Percentiles rank a stretch among this genome's conserved stretches.
These are phyloP conservation scores for Avena sativa DNA, from an alignment of 176 grass and related monocot genomes.

Conservation along the genomic window DNA sequence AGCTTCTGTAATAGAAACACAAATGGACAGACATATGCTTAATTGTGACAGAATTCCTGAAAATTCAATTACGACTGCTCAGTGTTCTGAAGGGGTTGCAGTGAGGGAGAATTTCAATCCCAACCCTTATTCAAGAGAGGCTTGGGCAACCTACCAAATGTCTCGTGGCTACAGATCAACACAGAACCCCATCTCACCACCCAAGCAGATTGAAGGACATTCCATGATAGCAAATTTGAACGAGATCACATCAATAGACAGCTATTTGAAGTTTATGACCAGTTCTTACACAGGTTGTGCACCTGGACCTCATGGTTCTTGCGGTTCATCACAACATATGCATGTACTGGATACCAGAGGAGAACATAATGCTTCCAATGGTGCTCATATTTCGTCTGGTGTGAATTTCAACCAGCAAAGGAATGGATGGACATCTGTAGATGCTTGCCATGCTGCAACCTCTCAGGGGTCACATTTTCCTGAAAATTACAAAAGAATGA, in stretches of 20 bases:
- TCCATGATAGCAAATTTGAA: constrained; percentile 24
- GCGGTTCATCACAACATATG: neutral
- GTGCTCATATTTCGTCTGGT: constrained; percentile 31
- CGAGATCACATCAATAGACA: constrained; percentile 38
- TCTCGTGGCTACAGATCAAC: constrained; percentile 24
- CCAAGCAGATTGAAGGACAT: constrained; percentile 44
- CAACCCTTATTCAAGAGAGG: constrained; percentile 28
- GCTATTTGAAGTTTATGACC: constrained; percentile 23
- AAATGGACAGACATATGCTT: constrained; percentile 40
- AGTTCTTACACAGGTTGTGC: neutral
- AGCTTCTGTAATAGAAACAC: constrained; percentile 35
- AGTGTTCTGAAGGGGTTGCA: constrained; percentile 34
- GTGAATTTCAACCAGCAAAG: constrained; percentile 25
- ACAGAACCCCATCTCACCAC: constrained; percentile 40
- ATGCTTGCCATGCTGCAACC: constrained; percentile 2
- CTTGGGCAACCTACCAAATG: constrained; percentile 35
- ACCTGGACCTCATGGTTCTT: neutral
- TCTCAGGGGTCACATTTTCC: constrained; percentile 33
- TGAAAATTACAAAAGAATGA: constrained; percentile 57
- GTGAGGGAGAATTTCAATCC: constrained; percentile 33
- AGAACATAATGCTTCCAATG: constrained; percentile 45
- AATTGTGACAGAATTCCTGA: constrained; percentile 41
- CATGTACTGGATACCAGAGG: constrained; percentile 38
- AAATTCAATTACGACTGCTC: constrained; percentile 45
- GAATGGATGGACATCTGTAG: constrained; percentile 1